Conservation (phyloP, 345 rosid genomes). For the Heritiera fomes region DNA sequence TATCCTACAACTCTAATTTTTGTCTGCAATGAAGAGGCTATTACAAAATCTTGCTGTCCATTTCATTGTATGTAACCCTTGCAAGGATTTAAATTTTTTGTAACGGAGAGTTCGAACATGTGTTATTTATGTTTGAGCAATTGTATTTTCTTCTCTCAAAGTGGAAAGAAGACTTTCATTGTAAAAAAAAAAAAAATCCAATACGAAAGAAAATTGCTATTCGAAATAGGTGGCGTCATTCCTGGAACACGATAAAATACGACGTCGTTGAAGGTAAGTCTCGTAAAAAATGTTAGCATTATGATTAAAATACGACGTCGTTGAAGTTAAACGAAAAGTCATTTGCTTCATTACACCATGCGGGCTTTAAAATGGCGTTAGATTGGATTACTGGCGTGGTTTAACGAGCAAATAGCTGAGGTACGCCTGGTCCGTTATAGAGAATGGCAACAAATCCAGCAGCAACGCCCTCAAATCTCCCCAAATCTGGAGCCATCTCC, state of each 20-base stretch:
- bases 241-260: too few relatives aligned
- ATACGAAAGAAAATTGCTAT: neutral
- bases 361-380: constrained; percentile 16
- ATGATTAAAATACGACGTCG: neutral
- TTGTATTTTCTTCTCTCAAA: too few relatives aligned
- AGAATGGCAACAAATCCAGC: constrained; percentile 63
- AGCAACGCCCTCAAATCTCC: constrained; percentile 47
- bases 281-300: too few relatives aligned
- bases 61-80: neutral
- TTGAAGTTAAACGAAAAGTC: neutral
- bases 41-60: neutral
- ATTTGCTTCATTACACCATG: constrained; percentile 25
- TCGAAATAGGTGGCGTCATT: neutral
- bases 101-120: neutral
- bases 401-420: constrained; percentile 2
- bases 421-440: neutral
- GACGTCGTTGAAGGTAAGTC: too few relatives aligned
- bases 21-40: neutral
- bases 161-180: too few relatives aligned
- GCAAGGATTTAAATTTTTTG: neutral
- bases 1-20: neutral
- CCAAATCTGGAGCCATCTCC: constrained; percentile 80
- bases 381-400: neutral
- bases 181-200: too few relatives aligned
- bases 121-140: too few relatives aligned